A percentile compares a stretch with the other conserved stretches of the same genome.
These are phyloP conservation scores for Zoysia matrella DNA, from an alignment of 202 grass and related monocot genomes.

Conservation along the genomic window DNA sequence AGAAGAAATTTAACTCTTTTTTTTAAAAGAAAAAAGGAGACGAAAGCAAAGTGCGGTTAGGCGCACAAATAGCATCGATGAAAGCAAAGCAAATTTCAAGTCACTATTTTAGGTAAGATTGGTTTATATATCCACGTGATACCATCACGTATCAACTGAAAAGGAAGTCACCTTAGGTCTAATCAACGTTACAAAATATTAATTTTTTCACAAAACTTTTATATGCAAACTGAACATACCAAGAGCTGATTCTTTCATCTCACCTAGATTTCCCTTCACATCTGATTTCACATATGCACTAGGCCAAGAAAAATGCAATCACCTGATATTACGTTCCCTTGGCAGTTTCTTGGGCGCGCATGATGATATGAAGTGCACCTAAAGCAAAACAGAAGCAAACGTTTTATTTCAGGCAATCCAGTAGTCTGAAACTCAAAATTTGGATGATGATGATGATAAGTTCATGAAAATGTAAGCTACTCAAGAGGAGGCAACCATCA, in stretches of 20 bases:
- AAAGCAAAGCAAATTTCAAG: constrained; percentile 28
- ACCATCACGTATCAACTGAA: constrained; percentile 42
- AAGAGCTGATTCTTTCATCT: constrained; percentile 23
- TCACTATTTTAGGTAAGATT: constrained; percentile 45
- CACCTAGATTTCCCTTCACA: constrained; percentile 39
- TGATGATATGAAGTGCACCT: constrained; percentile 39
- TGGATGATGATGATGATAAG: constrained; percentile 21
- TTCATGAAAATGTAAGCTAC: constrained; percentile 20
- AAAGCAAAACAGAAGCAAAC: constrained; percentile 55
- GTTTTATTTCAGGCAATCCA: constrained; percentile 34
- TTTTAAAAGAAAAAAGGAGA: neutral
- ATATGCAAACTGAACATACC: constrained; percentile 34
- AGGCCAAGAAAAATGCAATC: neutral
- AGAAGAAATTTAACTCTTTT: constrained; percentile 12
- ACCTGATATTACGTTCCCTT: constrained; percentile 24
- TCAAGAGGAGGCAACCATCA: constrained; percentile 36
- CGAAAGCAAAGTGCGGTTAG: neutral
- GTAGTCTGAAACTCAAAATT: constrained; percentile 13
- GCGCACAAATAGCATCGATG: constrained; percentile 2
- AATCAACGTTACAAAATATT: constrained; percentile 44
- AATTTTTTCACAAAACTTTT: constrained; percentile 23
- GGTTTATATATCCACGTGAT: constrained; percentile 42
- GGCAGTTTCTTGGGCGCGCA: constrained; percentile 21
- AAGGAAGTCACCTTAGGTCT: constrained; percentile 46
- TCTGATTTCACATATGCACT: constrained; percentile 35